Base-by-base conservation (phyloP, 495 filamentous ascomycete species). In the Penicillium parvum region DNA sequence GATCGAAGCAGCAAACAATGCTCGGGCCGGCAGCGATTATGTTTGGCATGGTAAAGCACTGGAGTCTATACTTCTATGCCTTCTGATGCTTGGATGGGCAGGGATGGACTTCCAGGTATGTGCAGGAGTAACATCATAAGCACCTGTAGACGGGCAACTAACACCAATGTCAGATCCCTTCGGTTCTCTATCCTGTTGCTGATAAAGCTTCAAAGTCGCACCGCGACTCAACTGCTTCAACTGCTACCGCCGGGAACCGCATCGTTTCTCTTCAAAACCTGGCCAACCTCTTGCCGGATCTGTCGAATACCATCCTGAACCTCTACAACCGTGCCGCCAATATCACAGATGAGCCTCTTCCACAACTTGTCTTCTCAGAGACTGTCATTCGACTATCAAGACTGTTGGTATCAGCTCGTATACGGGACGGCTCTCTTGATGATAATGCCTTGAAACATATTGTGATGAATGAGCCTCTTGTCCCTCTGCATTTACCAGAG, bases 11-110 rank as follows among this genome's bases (percentile, higher is more conserved):
- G 88, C 84, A 6, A 77, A 79, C 8, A 77, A 82, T 47, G 86
- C 89, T 11, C 86, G 85, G 59, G 81, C 79, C 23, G 80, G 83
- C 50, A 90, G 86, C 59, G 92, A 97, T 63, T 86, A 95, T 69
- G 60, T 96, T 6, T 99, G 92, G 92, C 88, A 97, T 72, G 92
- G 85, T 9, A 99, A 97, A 66, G 90, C 86, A 3, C 74, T 97
- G 21, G 92, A 97, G 55, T 82, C 87, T 7, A 85, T 92, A 49
- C 66, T 90, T 10, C 76, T 95, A 33, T 84, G 82, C 58, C 74
- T 96, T 45, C 52, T 97, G 20, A 80, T 97, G 68, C 78, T 94
- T 35, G 85, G 83, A 38, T 94, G 89, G 85, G 76, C 82, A 33
- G 85, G 84, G 10, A 73, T 90, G 58, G 86, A 95, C 60, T 98